Conservation (phyloP, 2,329 filamentous ascomycete genomes). For the Xylaria sp. region DNA sequence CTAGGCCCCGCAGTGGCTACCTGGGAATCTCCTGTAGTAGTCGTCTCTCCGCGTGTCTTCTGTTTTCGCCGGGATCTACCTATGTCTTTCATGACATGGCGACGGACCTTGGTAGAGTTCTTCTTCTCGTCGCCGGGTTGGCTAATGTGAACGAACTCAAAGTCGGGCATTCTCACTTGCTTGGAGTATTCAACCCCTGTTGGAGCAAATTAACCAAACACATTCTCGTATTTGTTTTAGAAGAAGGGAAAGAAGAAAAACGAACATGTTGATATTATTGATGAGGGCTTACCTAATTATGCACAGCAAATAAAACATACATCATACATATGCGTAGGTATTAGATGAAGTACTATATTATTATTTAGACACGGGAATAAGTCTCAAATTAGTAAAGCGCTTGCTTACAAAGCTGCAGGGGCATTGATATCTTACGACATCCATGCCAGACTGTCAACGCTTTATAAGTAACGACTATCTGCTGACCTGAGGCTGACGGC, state of each 20-base stretch:
- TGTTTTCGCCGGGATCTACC: constrained; percentile 46
- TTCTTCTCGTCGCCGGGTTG: constrained; percentile 45
- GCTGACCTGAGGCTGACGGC: no score
- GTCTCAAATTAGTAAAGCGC: neutral
- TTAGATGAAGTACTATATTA: no score
- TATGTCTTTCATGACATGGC: constrained; percentile 51
- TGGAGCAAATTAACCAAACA: neutral
- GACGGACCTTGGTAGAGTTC: constrained; percentile 46
- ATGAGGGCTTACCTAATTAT: neutral
- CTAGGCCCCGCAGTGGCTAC: neutral
- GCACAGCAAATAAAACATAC: no score
- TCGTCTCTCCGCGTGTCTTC: constrained; percentile 34
- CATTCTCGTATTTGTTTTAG: neutral
- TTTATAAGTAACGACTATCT: neutral
- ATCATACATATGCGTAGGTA: no score
- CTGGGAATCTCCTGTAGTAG: constrained; percentile 16
- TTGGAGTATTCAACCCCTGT: neutral
- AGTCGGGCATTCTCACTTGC: constrained; percentile 40
- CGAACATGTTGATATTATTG: neutral
- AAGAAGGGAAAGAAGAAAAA: neutral
- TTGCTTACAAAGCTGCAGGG: constrained; percentile 1
- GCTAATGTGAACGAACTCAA: constrained; percentile 47
- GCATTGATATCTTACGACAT: neutral
- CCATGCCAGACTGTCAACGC: neutral
- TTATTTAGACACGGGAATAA: neutral